Evolutionary conservation across 2,329 filamentous ascomycete species (phyloP), one percentile per base, ranked within the genome.

Genomic region (Pleurostoma richardsiae): DNA sequence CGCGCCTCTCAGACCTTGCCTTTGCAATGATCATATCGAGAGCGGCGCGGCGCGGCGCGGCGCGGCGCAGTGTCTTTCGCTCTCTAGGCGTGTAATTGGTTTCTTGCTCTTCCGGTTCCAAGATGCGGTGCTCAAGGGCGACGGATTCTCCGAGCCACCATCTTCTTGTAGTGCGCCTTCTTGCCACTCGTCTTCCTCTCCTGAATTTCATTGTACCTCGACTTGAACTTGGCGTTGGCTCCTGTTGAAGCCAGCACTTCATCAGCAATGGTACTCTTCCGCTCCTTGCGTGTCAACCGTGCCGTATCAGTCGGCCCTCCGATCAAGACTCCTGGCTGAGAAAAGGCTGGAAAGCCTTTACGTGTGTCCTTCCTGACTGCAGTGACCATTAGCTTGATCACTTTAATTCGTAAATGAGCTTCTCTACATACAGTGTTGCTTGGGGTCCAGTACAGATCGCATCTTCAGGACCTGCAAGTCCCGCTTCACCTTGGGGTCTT

Each of bases 401-500:
- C 19, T 19, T 19, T 19, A 19, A 19, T 19, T 19, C 19, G 19
- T 19, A 19, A 19, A 19, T 19, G 19, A 19, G 19, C 19, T 19
- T 19, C 19, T 19, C 19, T 19, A 19, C 19, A 19, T 19, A 19
- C 19, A 95, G 59, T 92, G 87, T 43, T 87, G 78, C 63, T 97
- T 92, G 1, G 90, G 85, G 55, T 97, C 92, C 27, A 97, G 76
- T 26, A 96, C 85, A 47, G 84, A 85, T 64, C 94, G 83, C 86
- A 96, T 92, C 54, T 89, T 85, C 49, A 99, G 73, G 8, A 97
- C 74, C 66, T 96, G 90, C 43, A 96, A 74, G 62, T 99, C 92
- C 56, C 90, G 80, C 68, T 91, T 95, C 51, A 96, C 74, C 60
- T 95, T 84, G 6, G 90, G 82, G 1, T 90, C 50, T 4, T 45